Conservation (phyloP, 2,329 filamentous ascomycete genomes). For the Aspergillus luchuensis region DNA sequence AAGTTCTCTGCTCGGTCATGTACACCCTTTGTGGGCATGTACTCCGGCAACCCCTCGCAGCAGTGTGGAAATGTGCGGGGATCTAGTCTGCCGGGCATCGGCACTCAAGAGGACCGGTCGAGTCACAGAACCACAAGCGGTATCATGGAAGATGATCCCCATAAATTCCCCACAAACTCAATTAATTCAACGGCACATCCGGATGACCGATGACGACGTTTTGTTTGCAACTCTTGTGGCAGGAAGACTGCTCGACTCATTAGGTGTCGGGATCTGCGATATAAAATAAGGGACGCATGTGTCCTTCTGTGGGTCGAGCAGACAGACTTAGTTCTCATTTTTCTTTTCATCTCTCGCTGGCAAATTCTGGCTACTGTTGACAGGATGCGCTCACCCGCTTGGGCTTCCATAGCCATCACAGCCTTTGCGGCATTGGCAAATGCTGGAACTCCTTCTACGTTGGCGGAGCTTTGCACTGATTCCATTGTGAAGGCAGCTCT, state of each 20-base stretch:
- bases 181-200: neutral
- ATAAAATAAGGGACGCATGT: neutral
- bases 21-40: neutral
- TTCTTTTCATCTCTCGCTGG: neutral
- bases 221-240: neutral
- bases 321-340: neutral
- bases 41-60: neutral
- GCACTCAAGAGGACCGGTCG: neutral
- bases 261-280: neutral
- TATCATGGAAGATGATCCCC: neutral
- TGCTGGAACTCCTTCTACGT: neutral
- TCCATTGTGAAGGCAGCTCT: slow-evolving; percentile 41
- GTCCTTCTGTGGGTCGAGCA: neutral
- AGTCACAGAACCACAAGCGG: too few species aligned
- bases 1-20: neutral
- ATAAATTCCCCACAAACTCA: neutral
- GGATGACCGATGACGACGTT: neutral
- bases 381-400: neutral
- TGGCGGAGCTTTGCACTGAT: neutral
- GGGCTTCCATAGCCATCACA: neutral
- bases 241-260: neutral
- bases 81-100: neutral
- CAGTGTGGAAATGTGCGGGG: neutral
- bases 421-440: neutral
- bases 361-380: neutral